Evolutionary conservation across 2,329 filamentous ascomycete genomes (phyloP).

Genomic region (Fusarium guadeloupense): DNA sequence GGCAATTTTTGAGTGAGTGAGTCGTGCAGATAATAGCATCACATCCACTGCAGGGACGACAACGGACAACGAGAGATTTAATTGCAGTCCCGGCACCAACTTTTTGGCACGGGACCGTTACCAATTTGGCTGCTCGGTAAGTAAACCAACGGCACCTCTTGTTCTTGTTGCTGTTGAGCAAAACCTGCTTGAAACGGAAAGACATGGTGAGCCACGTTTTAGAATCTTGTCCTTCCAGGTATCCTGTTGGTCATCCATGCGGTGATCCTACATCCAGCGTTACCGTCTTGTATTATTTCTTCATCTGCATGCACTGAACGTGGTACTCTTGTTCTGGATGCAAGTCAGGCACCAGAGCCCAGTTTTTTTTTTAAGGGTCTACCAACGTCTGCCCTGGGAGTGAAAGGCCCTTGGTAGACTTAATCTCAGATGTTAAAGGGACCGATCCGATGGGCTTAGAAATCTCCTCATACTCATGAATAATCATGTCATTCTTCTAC

Average conservation of each 20-base stretch:
- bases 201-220: slow-evolving; percentile 26
- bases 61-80: slow-evolving; percentile 41
- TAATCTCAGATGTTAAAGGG: slow-evolving; percentile 30
- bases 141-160: slow-evolving; percentile 15
- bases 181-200: slow-evolving; percentile 30
- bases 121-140: slow-evolving; percentile 1
- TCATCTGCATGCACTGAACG: slow-evolving; percentile 28
- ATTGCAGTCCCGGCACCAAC: slow-evolving; percentile 16
- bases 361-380: slow-evolving; percentile 12
- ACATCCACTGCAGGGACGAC: slow-evolving; percentile 18
- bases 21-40: slow-evolving; percentile 25
- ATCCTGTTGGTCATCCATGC: slow-evolving; percentile 15
- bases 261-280: slow-evolving; percentile 17
- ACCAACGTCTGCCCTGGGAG: slow-evolving; percentile 12
- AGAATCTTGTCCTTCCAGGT: slow-evolving; percentile 1
- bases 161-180: neutral
- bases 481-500: slow-evolving; percentile 23
- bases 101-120: slow-evolving; percentile 29
- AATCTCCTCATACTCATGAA: slow-evolving; percentile 11
- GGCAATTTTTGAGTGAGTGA: slow-evolving; percentile 22
- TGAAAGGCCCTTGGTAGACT: slow-evolving; percentile 2
- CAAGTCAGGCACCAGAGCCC: slow-evolving; percentile 24
- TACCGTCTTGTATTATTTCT: slow-evolving; percentile 27
- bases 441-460: slow-evolving; percentile 32
- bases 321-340: slow-evolving; percentile 27